Evolutionary conservation across 208 protist genomes (phyloP), one percentile per base, ranked within the genome.

Genomic region (Pavlovales sp.): DNA sequence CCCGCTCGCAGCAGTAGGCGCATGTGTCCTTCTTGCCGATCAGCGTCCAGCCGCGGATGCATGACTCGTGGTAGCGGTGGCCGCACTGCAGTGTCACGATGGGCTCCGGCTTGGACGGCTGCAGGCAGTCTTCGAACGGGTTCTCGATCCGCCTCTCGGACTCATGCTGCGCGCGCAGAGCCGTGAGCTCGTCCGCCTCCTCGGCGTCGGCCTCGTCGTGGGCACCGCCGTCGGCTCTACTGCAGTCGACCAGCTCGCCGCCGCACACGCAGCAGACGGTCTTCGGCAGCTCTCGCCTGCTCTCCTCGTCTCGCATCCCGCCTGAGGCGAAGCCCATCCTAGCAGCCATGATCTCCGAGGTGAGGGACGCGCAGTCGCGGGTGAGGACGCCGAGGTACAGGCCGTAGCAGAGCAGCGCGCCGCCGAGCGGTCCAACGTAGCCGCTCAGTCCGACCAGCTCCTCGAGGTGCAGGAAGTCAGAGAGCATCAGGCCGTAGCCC

Each of bases 301-400:
- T 30, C 57, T 71, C 57, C 26, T 79, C 75, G 75, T 79, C 57
- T 10, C 57, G 57, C 57, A 28, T 4, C 18, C 71, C 34, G 32
- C 75, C n/a, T n/a, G n/a, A n/a, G n/a, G n/a, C 66, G 28, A 47
- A 57, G 20, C 93, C 93, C 30, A 95, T 88, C 37, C 78, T 90
- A 22, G 32, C 47, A 37, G 89, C 90, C 41, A 95, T 92, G 22
- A 44, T 38, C 79, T 92, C 87, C 0, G 94, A 75, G 79, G 87
- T 91, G 11, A 95, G 46, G 36, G 94, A 92, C 2, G 94, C 93
- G 81, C 91, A 92, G 86, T 95, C 94, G 67, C 93, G 88, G 44
- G 83, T 87, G 0, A 95, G 75, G 66, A 94, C 85, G 75, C 94
- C 94, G 88, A 87, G 94, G 39, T 95, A 95, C 22, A 95, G 79